A percentile compares a stretch with the other conserved stretches of the same genome.
phyloP scores from a whole-genome alignment of 352 stramenopile species.

The Globisporangium nunn region DNA sequence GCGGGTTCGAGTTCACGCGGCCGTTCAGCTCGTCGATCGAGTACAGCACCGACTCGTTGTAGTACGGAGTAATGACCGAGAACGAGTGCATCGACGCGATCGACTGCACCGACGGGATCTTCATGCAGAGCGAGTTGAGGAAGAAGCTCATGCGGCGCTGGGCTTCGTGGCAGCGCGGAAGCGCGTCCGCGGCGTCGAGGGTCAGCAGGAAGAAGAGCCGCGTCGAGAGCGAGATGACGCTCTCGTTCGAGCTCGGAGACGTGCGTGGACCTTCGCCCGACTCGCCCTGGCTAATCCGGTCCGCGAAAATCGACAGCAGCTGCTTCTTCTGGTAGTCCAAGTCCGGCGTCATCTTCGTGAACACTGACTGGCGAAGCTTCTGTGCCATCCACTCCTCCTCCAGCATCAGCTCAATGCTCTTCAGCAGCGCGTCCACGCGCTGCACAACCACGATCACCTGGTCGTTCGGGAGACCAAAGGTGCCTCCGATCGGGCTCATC shows the following conservation, averaged over 20 bases:
- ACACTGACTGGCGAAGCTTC: constrained; percentile 71
- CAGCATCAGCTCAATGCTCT: constrained; percentile 81
- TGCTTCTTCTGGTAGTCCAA: constrained; percentile 76
- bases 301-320: constrained; percentile 64
- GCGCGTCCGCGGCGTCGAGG: constrained; percentile 71
- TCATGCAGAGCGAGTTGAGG: constrained; percentile 84
- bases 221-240: constrained; percentile 67
- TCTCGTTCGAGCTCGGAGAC: constrained; percentile 75
- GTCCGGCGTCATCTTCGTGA: constrained; percentile 70
- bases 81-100: constrained; percentile 87
- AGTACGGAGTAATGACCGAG: constrained; percentile 85
- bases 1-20: constrained; percentile 71
- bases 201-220: constrained; percentile 82
- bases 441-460: constrained; percentile 74
- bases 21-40: constrained; percentile 81
- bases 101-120: constrained; percentile 77
- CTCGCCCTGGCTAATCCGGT: constrained; percentile 54
- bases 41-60: constrained; percentile 85
- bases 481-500: constrained; percentile 40
- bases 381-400: constrained; percentile 85
- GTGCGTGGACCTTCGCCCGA: constrained; percentile 32
- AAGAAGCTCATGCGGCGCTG: constrained; percentile 89
- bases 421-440: constrained; percentile 65
- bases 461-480: constrained; percentile 61
- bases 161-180: constrained; percentile 79